phyloP scores from a whole-genome alignment of 163 green algal genomes.

The Scenedesmus sp. region DNA sequence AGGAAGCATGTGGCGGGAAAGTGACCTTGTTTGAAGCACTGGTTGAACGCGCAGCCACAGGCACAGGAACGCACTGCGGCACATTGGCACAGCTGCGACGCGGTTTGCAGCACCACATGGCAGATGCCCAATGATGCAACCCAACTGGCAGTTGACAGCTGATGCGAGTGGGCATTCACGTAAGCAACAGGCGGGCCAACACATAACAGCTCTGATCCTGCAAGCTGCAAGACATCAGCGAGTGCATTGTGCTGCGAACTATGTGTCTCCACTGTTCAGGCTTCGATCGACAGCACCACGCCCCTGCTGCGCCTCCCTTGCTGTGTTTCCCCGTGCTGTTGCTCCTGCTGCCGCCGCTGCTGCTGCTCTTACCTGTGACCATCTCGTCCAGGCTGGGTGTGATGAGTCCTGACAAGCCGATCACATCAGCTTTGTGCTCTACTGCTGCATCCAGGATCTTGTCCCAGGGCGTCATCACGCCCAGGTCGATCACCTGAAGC shows the following conservation, averaged over 20 bases:
- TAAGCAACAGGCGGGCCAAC: background rate
- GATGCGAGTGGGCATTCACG: no score
- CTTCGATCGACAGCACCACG: no score
- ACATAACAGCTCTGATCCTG: background rate
- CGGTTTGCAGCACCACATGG: background rate
- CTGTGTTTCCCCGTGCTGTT: background rate
- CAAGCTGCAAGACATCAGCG: background rate
- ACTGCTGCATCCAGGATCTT: constrained; percentile 95
- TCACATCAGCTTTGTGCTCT: constrained; percentile 95
- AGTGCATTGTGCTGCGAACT: no score
- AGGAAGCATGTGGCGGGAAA: no score
- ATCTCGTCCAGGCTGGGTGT: constrained; percentile 99
- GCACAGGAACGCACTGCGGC: no score
- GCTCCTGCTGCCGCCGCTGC: background rate
- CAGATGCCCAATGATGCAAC: background rate
- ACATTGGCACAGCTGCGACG: background rate
- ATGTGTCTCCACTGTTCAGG: no score
- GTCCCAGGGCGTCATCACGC: constrained; percentile 97
- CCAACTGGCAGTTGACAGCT: background rate
- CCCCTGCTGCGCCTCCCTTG: background rate
- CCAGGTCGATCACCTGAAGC: constrained; percentile 91
- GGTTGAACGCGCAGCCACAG: no score
- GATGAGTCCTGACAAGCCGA: constrained; percentile 97
- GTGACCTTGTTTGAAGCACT: no score
- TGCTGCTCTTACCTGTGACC: constrained; percentile 76